These are phyloP conservation scores for Komagataella phaffii DNA, from an alignment of 805 yeast species.

Conservation along the genomic window DNA sequence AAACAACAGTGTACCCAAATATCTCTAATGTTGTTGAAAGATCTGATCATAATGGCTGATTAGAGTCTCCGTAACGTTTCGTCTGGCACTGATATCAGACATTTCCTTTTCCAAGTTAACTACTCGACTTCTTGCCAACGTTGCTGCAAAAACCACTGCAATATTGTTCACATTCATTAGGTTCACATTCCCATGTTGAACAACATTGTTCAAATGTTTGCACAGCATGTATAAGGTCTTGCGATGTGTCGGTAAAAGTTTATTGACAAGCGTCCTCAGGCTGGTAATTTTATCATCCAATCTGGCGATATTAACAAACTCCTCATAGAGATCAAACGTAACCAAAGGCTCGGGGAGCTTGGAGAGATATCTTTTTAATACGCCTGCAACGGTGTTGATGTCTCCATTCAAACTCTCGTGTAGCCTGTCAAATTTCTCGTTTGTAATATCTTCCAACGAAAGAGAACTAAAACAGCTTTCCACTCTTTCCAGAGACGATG, in stretches of 20 bases:
- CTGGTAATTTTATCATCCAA: slow-evolving; percentile 6
- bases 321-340: slow-evolving; percentile 54
- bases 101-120: slow-evolving; percentile 70
- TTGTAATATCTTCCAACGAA: slow-evolving; percentile 14
- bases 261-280: neutral
- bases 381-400: slow-evolving; percentile 76
- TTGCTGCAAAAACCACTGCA: slow-evolving; percentile 91
- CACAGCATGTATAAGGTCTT: neutral
- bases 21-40: slow-evolving; percentile 11
- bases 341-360: slow-evolving; percentile 78
- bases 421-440: slow-evolving; percentile 19
- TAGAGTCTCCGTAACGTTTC: slow-evolving; percentile 64
- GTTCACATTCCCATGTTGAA: slow-evolving; percentile 37
- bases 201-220: slow-evolving; percentile 51
- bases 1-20: neutral
- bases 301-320: slow-evolving; percentile 42
- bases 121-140: slow-evolving; percentile 55
- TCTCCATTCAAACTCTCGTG: slow-evolving; percentile 39
- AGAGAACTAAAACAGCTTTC: slow-evolving; percentile 16
- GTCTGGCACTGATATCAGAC: slow-evolving; percentile 70
- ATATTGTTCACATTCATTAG: slow-evolving; percentile 77
- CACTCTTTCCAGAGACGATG: slow-evolving; percentile 41
- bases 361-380: slow-evolving; percentile 77
- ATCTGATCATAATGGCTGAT: slow-evolving; percentile 31
- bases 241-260: neutral